A percentile compares a stretch with the other conserved stretches of the same genome.
Conservation (phyloP, 2,329 filamentous ascomycete species). For the Fusarium ramigenum region DNA sequence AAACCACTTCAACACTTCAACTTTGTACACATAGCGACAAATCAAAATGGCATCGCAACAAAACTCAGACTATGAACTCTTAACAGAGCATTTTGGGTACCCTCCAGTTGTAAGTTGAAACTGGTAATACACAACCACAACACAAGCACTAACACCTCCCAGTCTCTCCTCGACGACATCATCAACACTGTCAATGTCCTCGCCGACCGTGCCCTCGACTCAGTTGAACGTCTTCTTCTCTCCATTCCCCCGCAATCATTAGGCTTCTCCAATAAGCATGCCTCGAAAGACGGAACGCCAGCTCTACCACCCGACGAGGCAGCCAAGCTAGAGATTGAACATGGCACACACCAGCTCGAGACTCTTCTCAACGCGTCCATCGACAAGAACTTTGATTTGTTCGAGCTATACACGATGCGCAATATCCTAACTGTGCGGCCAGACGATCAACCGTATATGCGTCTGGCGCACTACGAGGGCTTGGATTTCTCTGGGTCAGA, state of each 20-base stretch:
- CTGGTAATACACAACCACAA: background rate
- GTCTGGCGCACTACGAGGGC: constrained; percentile 85
- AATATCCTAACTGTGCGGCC: constrained; percentile 79
- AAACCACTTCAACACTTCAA: background rate
- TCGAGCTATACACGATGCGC: constrained; percentile 89
- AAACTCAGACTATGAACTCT: constrained; percentile 69
- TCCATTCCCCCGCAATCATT: constrained; percentile 77
- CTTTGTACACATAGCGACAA: background rate
- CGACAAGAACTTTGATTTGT: constrained; percentile 85
- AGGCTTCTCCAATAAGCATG: constrained; percentile 73
- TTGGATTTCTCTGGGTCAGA: constrained; percentile 55
- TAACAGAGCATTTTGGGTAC: constrained; percentile 96
- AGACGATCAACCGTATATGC: constrained; percentile 80
- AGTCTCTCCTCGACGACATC: constrained; percentile 97
- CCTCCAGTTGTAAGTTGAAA: constrained; percentile 79
- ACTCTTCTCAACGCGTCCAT: constrained; percentile 83
- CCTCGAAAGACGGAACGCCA: constrained; percentile 48
- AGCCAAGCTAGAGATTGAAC: constrained; percentile 77
- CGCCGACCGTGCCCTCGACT: constrained; percentile 87
- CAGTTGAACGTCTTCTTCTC: constrained; percentile 84
- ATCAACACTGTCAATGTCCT: constrained; percentile 97
- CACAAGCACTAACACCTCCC: background rate
- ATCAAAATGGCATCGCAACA: constrained; percentile 47
- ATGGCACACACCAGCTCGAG: constrained; percentile 85
- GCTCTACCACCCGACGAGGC: constrained; percentile 53